Percentiles rank a stretch among this genome's conserved stretches.
These are phyloP conservation scores for Penicillium crustosum DNA, from an alignment of 2,329 filamentous ascomycete genomes.

Conservation along the genomic window DNA sequence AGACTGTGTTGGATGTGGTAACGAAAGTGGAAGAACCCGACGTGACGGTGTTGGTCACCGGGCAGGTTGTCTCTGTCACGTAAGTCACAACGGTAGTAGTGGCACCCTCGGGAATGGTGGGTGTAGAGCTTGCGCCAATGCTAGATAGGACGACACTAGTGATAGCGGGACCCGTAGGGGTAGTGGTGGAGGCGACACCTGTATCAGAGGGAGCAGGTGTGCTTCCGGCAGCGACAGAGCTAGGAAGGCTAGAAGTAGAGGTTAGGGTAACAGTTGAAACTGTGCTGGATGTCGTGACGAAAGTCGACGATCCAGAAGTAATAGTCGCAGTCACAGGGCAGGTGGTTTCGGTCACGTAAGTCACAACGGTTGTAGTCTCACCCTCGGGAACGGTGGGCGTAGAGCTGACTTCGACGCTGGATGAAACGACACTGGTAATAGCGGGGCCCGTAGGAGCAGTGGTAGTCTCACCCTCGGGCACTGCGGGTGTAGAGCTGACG, in stretches of 20 bases:
- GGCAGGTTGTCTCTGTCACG: conserved; percentile 18
- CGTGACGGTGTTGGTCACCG: conserved; percentile 18
- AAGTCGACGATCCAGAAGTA: conserved; percentile 51
- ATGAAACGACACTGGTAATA: background rate
- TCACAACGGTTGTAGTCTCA: conserved; percentile 29
- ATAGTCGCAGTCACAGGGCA: conserved; percentile 35
- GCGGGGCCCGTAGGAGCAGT: conserved; percentile 34
- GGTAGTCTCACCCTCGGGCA: conserved; percentile 11
- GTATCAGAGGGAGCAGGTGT: conserved; percentile 24
- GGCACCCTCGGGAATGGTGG: conserved; percentile 11
- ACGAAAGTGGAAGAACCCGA: conserved; percentile 17
- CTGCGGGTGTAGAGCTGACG: conserved; percentile 12
- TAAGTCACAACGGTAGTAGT: conserved; percentile 17
- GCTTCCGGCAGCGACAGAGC: conserved; percentile 5
- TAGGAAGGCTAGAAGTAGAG: background rate
- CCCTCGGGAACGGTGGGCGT: conserved; percentile 12
- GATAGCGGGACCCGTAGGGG: conserved; percentile 33
- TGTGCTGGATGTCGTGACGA: conserved; percentile 56
- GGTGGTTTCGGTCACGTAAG: conserved; percentile 33
- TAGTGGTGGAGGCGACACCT: conserved; percentile 24
- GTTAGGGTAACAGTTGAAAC: conserved; percentile 49
- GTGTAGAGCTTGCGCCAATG: conserved; percentile 15
- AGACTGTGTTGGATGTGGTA: conserved; percentile 16
- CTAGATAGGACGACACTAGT: background rate
- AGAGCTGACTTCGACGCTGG: background rate